phyloP scores from a whole-genome alignment of 352 stramenopile genomes.

The Phytophthora hibernalis region DNA sequence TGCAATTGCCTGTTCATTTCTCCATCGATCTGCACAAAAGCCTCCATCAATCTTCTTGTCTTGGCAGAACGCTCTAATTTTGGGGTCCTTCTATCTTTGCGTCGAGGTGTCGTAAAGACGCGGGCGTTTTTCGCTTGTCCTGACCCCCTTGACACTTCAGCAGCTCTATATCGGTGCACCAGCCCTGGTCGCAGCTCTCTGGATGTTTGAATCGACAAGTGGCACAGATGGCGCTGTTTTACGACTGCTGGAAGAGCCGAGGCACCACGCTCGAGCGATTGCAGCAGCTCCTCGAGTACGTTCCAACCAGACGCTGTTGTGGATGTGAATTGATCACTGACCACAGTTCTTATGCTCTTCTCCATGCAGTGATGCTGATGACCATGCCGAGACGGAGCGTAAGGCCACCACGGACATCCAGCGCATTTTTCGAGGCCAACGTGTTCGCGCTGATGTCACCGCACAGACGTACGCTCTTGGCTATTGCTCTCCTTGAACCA shows the following conservation, averaged over 20 bases:
- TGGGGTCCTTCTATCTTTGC: conserved; percentile 14
- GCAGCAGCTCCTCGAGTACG: conserved; percentile 58
- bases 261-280: conserved; percentile 53
- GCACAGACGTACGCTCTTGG: conserved; percentile 36
- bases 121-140: neutral
- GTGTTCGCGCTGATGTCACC: conserved; percentile 51
- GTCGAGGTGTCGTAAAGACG: conserved; percentile 5
- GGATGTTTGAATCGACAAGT: neutral
- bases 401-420: conserved; percentile 65
- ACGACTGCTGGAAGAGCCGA: conserved; percentile 66
- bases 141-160: neutral
- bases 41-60: neutral
- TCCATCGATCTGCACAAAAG: neutral
- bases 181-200: neutral
- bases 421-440: conserved; percentile 63
- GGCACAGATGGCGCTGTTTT: conserved; percentile 64
- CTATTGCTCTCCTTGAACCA: conserved; percentile 1
- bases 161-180: conserved; percentile 22
- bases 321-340: conserved; percentile 4
- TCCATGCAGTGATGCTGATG: conserved; percentile 52
- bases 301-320: neutral
- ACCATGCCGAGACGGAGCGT: conserved; percentile 46
- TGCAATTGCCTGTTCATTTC: conserved; percentile 9
- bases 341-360: conserved; percentile 1
- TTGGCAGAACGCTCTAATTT: conserved; percentile 15